Evolutionary conservation across 2,329 filamentous ascomycete species (phyloP).

Genomic region (Cladophialophora carrionii): DNA sequence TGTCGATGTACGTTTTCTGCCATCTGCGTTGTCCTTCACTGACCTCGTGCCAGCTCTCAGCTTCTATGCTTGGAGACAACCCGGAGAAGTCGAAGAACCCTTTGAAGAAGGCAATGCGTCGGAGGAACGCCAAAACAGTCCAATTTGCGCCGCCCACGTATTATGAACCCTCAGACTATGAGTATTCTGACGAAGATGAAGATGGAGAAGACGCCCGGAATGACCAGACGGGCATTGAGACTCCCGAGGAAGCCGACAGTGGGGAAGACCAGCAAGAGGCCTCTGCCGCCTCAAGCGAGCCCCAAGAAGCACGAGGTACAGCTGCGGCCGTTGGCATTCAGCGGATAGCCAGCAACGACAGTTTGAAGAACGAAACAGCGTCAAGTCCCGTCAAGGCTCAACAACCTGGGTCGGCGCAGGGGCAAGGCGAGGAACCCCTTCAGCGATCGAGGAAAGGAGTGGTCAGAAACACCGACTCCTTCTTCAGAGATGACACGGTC

Average conservation of each 20-base stretch:
- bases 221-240: constrained; percentile 36
- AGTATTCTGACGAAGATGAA: constrained; percentile 82
- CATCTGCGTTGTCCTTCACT: constrained; percentile 26
- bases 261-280: constrained; percentile 43
- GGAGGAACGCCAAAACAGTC: constrained; percentile 82
- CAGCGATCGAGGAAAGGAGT: constrained; percentile 80
- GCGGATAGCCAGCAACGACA: constrained; percentile 34
- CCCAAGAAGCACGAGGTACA: constrained; percentile 48
- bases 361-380: constrained; percentile 38
- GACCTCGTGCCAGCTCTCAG: constrained; percentile 59
- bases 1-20: constrained; percentile 72
- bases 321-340: constrained; percentile 39
- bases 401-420: constrained; percentile 50
- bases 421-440: constrained; percentile 50
- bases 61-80: constrained; percentile 72
- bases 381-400: constrained; percentile 38
- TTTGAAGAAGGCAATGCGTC: constrained; percentile 79
- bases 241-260: constrained; percentile 54
- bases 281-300: constrained; percentile 46
- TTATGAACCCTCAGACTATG: constrained; percentile 82
- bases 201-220: constrained; percentile 53
- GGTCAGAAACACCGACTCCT: constrained; percentile 89
- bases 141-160: constrained; percentile 84
- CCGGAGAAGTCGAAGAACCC: constrained; percentile 80
- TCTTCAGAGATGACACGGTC: constrained; percentile 93